phyloP scores from a whole-genome alignment of 202 grass and related monocot genomes.

The Elaeis oleifera region DNA sequence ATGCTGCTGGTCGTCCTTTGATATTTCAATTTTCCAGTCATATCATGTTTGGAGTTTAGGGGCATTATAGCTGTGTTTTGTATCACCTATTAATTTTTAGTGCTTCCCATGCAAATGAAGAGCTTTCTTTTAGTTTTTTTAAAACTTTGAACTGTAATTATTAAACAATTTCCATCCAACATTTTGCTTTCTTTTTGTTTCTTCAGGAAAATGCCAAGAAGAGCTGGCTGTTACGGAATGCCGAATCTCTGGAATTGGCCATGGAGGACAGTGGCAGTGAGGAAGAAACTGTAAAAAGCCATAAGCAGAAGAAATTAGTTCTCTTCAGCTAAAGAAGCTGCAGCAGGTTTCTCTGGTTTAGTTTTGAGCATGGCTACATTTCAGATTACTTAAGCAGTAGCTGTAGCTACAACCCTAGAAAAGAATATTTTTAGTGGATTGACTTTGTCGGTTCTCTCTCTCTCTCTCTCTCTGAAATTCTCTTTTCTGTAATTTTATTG shows the following conservation, averaged over 20 bases:
- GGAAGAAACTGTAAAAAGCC: conserved; percentile 48
- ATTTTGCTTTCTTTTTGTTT: background rate
- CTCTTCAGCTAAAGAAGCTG: conserved; percentile 62
- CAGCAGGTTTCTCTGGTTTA: conserved; percentile 55
- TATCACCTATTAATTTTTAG: too few species aligned
- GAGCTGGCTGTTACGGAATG: conserved; percentile 79
- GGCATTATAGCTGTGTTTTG: too few species aligned
- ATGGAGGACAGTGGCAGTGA: conserved; percentile 67
- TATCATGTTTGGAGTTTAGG: too few species aligned
- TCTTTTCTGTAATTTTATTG: conserved; percentile 7
- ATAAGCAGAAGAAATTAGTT: conserved; percentile 52
- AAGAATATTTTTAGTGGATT: background rate
- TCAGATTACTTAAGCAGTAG: conserved; percentile 6
- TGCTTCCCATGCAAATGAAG: background rate
- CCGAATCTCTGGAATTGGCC: conserved; percentile 70
- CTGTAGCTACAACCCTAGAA: too few species aligned
- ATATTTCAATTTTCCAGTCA: too few species aligned
- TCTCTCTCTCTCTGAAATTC: conserved; percentile 6
- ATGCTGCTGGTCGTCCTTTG: too few species aligned
- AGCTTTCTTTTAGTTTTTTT: background rate
- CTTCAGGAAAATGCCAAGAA: conserved; percentile 79
- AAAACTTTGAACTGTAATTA: background rate
- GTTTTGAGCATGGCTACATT: conserved; percentile 3
- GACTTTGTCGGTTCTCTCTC: background rate
- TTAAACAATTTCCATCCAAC: too few species aligned